Conservation (phyloP, 1,284 basidiomycete species). For the Malassezia cuniculi region DNA sequence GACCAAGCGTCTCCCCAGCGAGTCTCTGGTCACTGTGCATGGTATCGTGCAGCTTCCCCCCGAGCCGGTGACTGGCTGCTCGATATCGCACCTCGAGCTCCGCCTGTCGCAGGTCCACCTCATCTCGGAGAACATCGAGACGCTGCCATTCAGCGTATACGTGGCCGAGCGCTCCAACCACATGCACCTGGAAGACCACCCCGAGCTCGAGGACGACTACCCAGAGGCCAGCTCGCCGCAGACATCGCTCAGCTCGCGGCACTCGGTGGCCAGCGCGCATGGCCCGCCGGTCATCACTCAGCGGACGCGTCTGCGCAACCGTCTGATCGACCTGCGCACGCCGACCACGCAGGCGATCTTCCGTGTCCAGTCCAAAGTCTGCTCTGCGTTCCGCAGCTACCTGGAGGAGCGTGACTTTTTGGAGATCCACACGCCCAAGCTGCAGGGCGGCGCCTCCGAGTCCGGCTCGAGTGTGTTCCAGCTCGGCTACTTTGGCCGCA, state of each 20-base stretch:
- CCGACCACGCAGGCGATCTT: slow-evolving; percentile 36
- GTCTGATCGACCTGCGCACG: slow-evolving; percentile 36
- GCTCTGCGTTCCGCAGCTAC: slow-evolving; percentile 31
- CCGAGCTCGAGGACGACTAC: slow-evolving; percentile 4
- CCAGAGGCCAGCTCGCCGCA: slow-evolving; percentile 2
- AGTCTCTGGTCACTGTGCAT: slow-evolving; percentile 31
- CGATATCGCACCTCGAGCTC: slow-evolving; percentile 29
- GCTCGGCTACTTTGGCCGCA: slow-evolving; percentile 40
- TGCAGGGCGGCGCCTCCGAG: slow-evolving; percentile 38
- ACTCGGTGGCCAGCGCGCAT: slow-evolving; percentile 13
- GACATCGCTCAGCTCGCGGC: slow-evolving; percentile 1
- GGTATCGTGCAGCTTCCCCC: slow-evolving; percentile 28
- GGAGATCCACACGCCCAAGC: slow-evolving; percentile 41
- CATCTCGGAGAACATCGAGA: slow-evolving; percentile 21
- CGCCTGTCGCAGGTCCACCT: slow-evolving; percentile 30
- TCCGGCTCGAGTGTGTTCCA: slow-evolving; percentile 36
- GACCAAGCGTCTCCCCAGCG: slow-evolving; percentile 30
- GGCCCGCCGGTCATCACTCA: slow-evolving; percentile 21
- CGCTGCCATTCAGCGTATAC: slow-evolving; percentile 37
- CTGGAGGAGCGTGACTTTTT: slow-evolving; percentile 26
- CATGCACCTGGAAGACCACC: slow-evolving; percentile 19
- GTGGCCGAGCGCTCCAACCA: slow-evolving; percentile 28
- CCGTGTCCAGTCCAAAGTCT: slow-evolving; percentile 34
- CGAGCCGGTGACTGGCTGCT: slow-evolving; percentile 28
- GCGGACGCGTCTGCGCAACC: slow-evolving; percentile 34